Evolutionary conservation across 2,329 filamentous ascomycete species (phyloP), one percentile per base, ranked within the genome.

Genomic region (Meredithiella fracta): DNA sequence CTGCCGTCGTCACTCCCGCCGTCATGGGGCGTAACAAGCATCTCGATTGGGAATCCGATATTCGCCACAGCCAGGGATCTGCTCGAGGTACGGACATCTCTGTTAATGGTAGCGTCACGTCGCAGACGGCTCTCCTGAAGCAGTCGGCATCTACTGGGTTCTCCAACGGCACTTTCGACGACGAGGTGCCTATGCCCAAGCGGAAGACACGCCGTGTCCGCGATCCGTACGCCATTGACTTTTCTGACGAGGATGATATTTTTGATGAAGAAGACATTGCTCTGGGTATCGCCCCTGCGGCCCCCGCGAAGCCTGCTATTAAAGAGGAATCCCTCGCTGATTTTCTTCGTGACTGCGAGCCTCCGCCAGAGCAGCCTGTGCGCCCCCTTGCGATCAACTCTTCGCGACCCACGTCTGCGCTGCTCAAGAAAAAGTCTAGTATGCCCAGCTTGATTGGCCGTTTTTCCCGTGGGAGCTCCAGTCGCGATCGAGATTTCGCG

Each of bases 181-280:
- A 73, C 1, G 73, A 73, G 1, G 71, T 77, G 51, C 73, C 73
- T 64, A 75, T 81, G 65, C 83, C 86, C 3, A 77, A 79, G 62
- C 79, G 85, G 55, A 94, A 86, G 64, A 86, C 83, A 47, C 79
- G 83, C 49, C 81, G 87, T 26, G 80, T 89, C 53, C 85, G 79
- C 57, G 92, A 98, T 63, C 92, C 91, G 0, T 97, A 97, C 62
- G 87, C 89, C n/a, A 87, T 97, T 60, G 90, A 96, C 64, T 73
- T 81, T 29, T 85, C 82, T 62, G 83, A 87, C 56, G 79, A 85
- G 55, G 82, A 82, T 3, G 50, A 52, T 23, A 9, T 52, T 1
- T 55, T 59, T 20, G 76, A 79, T 14, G 75, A 81, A 1, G 72
- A 65, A 3, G 75, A 80, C 4, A 71, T 68, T 8, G 62, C 67